A percentile compares a stretch with the other conserved stretches of the same genome.
These are phyloP conservation scores for Naumovozyma dairenensis DNA, from an alignment of 805 yeast species.

Conservation along the genomic window DNA sequence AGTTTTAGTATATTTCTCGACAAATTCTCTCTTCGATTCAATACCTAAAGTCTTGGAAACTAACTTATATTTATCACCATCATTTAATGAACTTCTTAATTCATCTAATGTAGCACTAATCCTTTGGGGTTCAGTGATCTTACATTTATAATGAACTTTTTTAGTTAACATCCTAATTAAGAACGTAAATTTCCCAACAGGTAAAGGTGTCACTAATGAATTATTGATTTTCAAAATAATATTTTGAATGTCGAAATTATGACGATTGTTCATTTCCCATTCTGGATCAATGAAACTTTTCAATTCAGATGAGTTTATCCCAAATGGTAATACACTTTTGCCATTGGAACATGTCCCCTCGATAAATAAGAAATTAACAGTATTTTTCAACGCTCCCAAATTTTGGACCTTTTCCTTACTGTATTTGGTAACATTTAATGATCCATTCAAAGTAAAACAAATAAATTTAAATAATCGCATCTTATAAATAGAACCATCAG, in stretches of 20 bases:
- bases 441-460: slow-evolving; percentile 17
- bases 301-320: slow-evolving; percentile 18
- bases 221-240: slow-evolving; percentile 24
- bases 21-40: slow-evolving; percentile 37
- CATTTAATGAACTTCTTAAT: slow-evolving; percentile 29
- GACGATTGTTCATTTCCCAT: too few species aligned
- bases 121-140: slow-evolving; percentile 17
- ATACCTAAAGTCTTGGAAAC: slow-evolving; percentile 38
- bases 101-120: slow-evolving; percentile 17
- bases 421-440: slow-evolving; percentile 10
- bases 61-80: slow-evolving; percentile 40
- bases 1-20: slow-evolving; percentile 6
- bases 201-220: slow-evolving; percentile 29
- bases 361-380: slow-evolving; percentile 46
- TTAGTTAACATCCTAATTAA: slow-evolving; percentile 14
- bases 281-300: slow-evolving; percentile 11
- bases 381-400: slow-evolving; percentile 25
- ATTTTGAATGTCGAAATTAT: too few species aligned
- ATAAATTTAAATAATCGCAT: slow-evolving; percentile 13
- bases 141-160: slow-evolving; percentile 16
- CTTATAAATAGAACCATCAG: slow-evolving; percentile 9
- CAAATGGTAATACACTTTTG: slow-evolving; percentile 56
- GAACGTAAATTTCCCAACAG: slow-evolving; percentile 8
- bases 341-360: slow-evolving; percentile 89
- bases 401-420: slow-evolving; percentile 10